phyloP scores from a whole-genome alignment of 164 flowering plant species.

The Magnolia kwangsiensis region DNA sequence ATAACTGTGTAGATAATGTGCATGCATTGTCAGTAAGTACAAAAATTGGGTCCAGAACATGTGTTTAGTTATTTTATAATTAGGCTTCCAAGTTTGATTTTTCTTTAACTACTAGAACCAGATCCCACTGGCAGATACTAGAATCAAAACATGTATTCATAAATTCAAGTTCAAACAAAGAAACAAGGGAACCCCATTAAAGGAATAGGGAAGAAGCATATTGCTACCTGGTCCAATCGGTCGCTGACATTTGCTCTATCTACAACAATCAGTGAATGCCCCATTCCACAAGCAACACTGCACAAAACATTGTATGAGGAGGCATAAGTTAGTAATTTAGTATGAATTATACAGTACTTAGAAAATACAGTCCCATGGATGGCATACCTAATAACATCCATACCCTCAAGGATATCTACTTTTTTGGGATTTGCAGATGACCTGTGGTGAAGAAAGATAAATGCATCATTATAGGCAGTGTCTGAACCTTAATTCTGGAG shows the following conservation, averaged over 20 bases:
- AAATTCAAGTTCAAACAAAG: background rate
- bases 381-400: slow-evolving; percentile 81
- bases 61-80: background rate
- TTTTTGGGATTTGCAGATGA: slow-evolving; percentile 91
- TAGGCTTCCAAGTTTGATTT: background rate
- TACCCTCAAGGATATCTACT: slow-evolving; percentile 83
- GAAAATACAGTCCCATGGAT: background rate
- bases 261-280: slow-evolving; percentile 83
- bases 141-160: no score
- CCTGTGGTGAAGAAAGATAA: slow-evolving; percentile 31
- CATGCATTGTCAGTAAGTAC: no score
- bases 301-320: slow-evolving; percentile 3
- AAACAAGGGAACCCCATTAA: background rate
- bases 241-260: slow-evolving; percentile 72
- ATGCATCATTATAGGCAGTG: background rate
- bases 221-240: slow-evolving; percentile 80
- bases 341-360: background rate
- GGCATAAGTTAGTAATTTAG: background rate
- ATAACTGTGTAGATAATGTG: no score
- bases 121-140: no score
- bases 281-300: slow-evolving; percentile 95
- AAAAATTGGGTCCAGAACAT: background rate
- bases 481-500: background rate
- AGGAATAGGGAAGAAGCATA: background rate
- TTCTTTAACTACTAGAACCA: background rate